These are phyloP conservation scores for Vitis rotundifolia DNA, from an alignment of 164 flowering plant genomes.

Conservation along the genomic window DNA sequence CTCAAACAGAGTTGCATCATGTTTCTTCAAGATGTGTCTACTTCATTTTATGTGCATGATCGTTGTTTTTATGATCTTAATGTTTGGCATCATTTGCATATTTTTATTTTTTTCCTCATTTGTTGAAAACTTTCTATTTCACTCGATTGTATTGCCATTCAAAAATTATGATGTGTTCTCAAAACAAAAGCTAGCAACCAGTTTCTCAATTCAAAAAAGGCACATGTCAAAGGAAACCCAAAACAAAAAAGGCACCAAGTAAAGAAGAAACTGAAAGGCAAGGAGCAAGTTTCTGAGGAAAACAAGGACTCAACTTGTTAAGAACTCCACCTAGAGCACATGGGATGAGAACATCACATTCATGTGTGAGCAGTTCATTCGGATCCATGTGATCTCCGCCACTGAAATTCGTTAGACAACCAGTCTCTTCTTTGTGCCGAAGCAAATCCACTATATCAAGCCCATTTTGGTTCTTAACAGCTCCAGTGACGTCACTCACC, in stretches of 20 bases:
- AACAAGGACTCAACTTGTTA: constrained; percentile 47
- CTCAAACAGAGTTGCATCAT: too few relatives aligned
- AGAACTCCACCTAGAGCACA: constrained; percentile 87
- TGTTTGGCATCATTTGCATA: too few relatives aligned
- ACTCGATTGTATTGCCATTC: too few relatives aligned
- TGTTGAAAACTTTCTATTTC: too few relatives aligned
- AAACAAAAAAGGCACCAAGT: not conserved
- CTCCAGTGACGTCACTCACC: constrained; percentile 76
- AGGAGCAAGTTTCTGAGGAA: constrained; percentile 1
- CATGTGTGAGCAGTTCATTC: constrained; percentile 62
- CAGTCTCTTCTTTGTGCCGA: constrained; percentile 52
- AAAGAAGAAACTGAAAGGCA: not conserved
- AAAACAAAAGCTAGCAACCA: too few relatives aligned
- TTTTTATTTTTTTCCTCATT: too few relatives aligned
- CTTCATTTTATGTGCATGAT: too few relatives aligned
- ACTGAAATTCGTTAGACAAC: constrained; percentile 41
- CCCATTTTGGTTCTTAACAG: constrained; percentile 57
- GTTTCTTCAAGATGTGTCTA: too few relatives aligned
- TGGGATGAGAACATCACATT: constrained; percentile 86
- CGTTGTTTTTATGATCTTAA: too few relatives aligned
- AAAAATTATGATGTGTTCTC: too few relatives aligned
- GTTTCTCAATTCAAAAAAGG: not conserved
- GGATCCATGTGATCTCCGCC: constrained; percentile 67
- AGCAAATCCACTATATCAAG: constrained; percentile 53
- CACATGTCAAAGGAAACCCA: not conserved